Percentiles rank a stretch among this genome's conserved stretches.
Evolutionary conservation across 495 filamentous ascomycete genomes (phyloP).

Genomic region (Apiosordaria backusii): DNA sequence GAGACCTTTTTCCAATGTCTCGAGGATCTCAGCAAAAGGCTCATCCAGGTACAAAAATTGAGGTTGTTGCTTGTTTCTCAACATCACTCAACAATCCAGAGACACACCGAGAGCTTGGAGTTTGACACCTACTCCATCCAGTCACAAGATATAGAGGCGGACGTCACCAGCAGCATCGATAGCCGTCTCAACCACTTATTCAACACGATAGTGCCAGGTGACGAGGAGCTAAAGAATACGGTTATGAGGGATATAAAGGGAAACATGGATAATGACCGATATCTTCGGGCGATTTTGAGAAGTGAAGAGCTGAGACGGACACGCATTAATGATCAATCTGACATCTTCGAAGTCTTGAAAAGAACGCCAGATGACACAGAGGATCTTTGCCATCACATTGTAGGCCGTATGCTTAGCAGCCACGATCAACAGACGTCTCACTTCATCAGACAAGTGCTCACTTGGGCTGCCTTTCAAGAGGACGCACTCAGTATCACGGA

Average conservation of each 20-base stretch:
- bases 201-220: not conserved
- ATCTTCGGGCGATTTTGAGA: not conserved
- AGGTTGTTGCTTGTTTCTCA: not conserved
- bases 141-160: not conserved
- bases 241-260: not conserved
- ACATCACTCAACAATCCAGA: not conserved
- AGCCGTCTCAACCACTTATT: not conserved
- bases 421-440: not conserved
- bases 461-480: not conserved
- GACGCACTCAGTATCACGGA: not conserved
- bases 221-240: not conserved
- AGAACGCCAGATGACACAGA: not conserved
- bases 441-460: not conserved
- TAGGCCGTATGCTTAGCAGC: not conserved
- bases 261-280: not conserved
- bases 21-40: not conserved
- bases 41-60: not conserved
- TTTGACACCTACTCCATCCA: not conserved
- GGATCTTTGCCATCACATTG: not conserved
- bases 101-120: not conserved
- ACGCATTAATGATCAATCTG: not conserved
- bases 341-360: not conserved
- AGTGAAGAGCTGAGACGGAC: not conserved
- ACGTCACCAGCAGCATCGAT: not conserved
- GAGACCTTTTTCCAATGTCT: not conserved